Base-by-base conservation (phyloP, 2,329 filamentous ascomycete species). In the Polychaeton citri region DNA sequence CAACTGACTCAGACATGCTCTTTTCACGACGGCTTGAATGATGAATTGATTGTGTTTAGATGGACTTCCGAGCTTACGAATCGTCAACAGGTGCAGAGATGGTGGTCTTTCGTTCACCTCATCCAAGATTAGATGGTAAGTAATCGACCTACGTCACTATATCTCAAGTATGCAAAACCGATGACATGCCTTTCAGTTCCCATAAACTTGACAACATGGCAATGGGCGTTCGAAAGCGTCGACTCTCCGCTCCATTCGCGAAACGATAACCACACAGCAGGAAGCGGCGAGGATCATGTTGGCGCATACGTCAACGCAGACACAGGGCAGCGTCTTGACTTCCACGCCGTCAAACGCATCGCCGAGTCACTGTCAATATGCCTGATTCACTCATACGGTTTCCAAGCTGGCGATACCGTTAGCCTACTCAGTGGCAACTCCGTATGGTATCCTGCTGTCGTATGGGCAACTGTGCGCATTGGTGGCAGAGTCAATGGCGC, bases 401-500 rank as follows among this genome's bases (percentile, higher is more conserved):
- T 79, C 19, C 41, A 62, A 19, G 46, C 61, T 4, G 68, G 68
- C 1, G 63, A 79, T 5, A 72, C 70, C 0, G 65, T 78, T 1
- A 64, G 71, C 0, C 54, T 80, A 3, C 78, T 77, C 53, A 68
- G 68, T 33, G 67, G 67, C 8, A 80, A 80, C 45, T 72, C 71
- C 3, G 68, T 79, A 28, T 79, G 73, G 74, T 79, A 78, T 36
- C 75, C 76, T 0, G 68, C 78, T 4, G 72, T 71, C 13, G 70
- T 79, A 60, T 67, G 73, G 41, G 66, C 68, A 0, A 65, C 68
- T 1, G 58, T 74, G 4, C 62, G 69, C 20, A 50, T 55, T n/a
- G 67, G 60, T 1, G 74, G 68, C 2, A 61, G 74, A 8, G 69
- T 77, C 2, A 74, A 69, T 13, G 74, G 76, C 0, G 74, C 74